A percentile compares a stretch with the other conserved stretches of the same genome.
Conservation (phyloP, 2,329 filamentous ascomycete species). For the Monilinia fructigena region DNA sequence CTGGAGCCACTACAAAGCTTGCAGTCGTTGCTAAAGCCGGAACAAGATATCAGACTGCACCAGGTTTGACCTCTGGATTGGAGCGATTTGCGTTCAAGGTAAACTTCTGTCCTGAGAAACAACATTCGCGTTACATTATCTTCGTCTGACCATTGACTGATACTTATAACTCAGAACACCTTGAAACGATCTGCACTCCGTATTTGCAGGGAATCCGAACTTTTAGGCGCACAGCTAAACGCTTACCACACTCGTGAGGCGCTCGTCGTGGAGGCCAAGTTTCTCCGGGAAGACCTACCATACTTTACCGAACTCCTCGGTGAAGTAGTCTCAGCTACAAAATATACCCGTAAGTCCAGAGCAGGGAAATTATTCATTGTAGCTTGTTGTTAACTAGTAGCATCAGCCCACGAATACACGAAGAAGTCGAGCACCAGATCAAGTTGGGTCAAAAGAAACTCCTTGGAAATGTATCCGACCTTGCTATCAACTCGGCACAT, state of each 20-base stretch:
- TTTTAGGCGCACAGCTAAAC: slow-evolving; percentile 86
- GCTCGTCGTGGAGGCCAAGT: slow-evolving; percentile 87
- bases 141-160: slow-evolving; percentile 22
- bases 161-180: slow-evolving; percentile 62
- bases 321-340: slow-evolving; percentile 85
- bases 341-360: slow-evolving; percentile 67
- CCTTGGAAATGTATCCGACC: slow-evolving; percentile 57
- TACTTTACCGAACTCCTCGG: slow-evolving; percentile 96
- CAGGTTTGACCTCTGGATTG: slow-evolving; percentile 84
- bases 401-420: slow-evolving; percentile 81
- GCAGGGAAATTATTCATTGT: no score
- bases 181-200: slow-evolving; percentile 83
- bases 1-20: slow-evolving; percentile 84
- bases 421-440: slow-evolving; percentile 79
- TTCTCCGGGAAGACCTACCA: slow-evolving; percentile 91
- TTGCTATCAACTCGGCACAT: slow-evolving; percentile 86
- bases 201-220: slow-evolving; percentile 92
- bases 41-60: slow-evolving; percentile 85
- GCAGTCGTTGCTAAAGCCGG: slow-evolving; percentile 92
- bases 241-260: slow-evolving; percentile 92
- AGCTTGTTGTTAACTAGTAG: background rate
- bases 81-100: slow-evolving; percentile 98
- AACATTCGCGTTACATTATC: slow-evolving; percentile 7
- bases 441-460: slow-evolving; percentile 74
- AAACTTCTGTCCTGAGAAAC: slow-evolving; percentile 26